phyloP scores from a whole-genome alignment of 2,329 filamentous ascomycete genomes.

The Emergomyces orientalis region DNA sequence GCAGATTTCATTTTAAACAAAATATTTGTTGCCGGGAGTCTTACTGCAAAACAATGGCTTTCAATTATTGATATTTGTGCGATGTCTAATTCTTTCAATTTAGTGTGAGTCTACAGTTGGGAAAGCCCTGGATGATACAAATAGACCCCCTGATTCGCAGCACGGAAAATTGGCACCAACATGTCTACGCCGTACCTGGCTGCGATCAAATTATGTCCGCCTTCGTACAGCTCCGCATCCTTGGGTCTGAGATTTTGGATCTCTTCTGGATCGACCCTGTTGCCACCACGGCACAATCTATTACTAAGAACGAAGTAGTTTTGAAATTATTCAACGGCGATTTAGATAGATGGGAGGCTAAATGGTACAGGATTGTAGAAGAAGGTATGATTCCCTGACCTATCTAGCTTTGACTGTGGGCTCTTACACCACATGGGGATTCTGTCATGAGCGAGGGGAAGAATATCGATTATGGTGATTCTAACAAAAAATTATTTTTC shows the following conservation, averaged over 20 bases:
- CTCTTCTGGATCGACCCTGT: conserved; percentile 18
- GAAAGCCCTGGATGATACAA: conserved; percentile 38
- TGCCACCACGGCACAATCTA: conserved; percentile 11
- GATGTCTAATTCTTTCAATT: background rate
- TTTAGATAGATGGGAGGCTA: conserved; percentile 16
- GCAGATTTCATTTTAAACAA: conserved; percentile 1
- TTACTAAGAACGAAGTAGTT: conserved; percentile 15
- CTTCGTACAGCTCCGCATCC: conserved; percentile 29
- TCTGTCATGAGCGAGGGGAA: background rate
- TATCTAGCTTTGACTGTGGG: background rate
- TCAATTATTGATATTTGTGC: background rate
- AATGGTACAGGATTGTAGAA: conserved; percentile 16
- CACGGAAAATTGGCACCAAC: conserved; percentile 29
- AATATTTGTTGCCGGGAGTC: background rate
- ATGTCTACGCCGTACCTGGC: conserved; percentile 23
- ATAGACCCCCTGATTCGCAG: conserved; percentile 30
- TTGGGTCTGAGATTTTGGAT: conserved; percentile 30
- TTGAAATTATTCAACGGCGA: conserved; percentile 16
- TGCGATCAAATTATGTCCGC: conserved; percentile 30
- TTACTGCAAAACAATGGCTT: background rate
- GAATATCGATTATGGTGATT: background rate
- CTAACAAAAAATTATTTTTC: background rate
- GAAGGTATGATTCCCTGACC: conserved; percentile 10
- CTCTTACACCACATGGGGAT: background rate
- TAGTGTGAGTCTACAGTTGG: conserved; percentile 35